Evolutionary conservation across 2,329 filamentous ascomycete species (phyloP), one percentile per base, ranked within the genome.

Genomic region (Amphichorda felina): DNA sequence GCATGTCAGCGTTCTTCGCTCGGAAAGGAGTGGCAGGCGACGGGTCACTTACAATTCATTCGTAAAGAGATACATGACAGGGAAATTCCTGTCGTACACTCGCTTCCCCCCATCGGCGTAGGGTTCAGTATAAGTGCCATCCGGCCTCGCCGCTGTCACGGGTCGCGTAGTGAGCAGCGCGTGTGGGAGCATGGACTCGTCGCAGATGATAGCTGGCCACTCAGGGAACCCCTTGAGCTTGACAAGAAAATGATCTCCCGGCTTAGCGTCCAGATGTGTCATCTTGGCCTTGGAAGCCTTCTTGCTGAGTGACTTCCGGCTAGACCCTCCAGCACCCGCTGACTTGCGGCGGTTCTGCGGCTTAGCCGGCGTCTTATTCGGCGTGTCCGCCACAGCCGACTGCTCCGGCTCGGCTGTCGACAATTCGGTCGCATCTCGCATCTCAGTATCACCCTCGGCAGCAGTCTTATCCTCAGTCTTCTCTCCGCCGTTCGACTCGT

Each of bases 181-280:
- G 39, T 78, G 68, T 2, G 91, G 89, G 15, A 98, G 76, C 80
- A 98, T 96, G 42, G 81, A 79, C 57, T 98, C 89, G 54, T 94
- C 87, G 56, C 85, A 91, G 48, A 98, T 77, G 53, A 98, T 83
- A 37, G 86, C 81, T 13, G 91, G 91, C 91, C 91, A 98, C 27
- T 85, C 80, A 22, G 91, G 85, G 59, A 85, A 94, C 40, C 89
- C 91, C 68, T 93, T 94, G 59, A 98, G 78, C 57, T 88, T 84
- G 44, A 93, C 86, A 53, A 94, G 79, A 61, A 82, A 96, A 60
- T 88, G 82, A 50, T 96, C 82, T 46, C 93, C 91, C 4, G 91
- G 84, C 64, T 94, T 71, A 43, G 85, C 88, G 53, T 94, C 75
- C 36, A 85, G 69, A 47, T 86, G 74, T 30, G 71, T 71, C 43